Base-by-base conservation (phyloP, 495 filamentous ascomycete genomes). In the Aspergillus ostianus region DNA sequence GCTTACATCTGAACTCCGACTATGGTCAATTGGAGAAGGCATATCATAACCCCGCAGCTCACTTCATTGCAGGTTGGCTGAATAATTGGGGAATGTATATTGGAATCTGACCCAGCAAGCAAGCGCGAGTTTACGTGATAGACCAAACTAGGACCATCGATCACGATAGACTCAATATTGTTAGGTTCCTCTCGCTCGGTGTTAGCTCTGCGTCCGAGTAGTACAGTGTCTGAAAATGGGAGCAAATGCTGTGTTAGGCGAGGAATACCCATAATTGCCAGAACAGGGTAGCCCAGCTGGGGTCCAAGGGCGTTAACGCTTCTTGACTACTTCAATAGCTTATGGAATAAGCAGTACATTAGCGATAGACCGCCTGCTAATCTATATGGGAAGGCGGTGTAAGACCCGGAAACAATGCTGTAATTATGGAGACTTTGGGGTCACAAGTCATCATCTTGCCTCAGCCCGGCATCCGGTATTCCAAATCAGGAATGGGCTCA, bases 121-220 rank as follows among this genome's bases (percentile, higher is more conserved):
- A 87, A 77, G 13, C 82, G 70, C 12, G 81, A 70, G 49, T 87
- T 84, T 44, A 93, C 73, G 65, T 90, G 83, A 63, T 92, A 86
- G 6, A 89, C 88, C 19, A 95, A 76, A 13, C 82, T 85, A 0
- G 91, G 90, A 0, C 91, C 91, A 62, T 95, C 91, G 52, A 95
- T 83, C 41, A 88, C 84, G 6, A 90, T 77, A 1, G 65, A 68
- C 12, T 62, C 56, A n/a, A 74, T 57, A 20, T 36, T 58, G 10
- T 56, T 49, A 20, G 53, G 44, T 13, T 49, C 61, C 9, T 57
- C 26, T 20, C 58, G n/a, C 6, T 23, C 7, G 6, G 27, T 12
- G 17, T 50, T 20, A 13, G 51, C 29, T 12, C 23, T 41, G 4
- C 23, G 13, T 9, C 60, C 67, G 17, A 91, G 72, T n/a, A 71